Evolutionary conservation across 345 rosid genomes (phyloP).

Genomic region (Eucalyptus regnans): DNA sequence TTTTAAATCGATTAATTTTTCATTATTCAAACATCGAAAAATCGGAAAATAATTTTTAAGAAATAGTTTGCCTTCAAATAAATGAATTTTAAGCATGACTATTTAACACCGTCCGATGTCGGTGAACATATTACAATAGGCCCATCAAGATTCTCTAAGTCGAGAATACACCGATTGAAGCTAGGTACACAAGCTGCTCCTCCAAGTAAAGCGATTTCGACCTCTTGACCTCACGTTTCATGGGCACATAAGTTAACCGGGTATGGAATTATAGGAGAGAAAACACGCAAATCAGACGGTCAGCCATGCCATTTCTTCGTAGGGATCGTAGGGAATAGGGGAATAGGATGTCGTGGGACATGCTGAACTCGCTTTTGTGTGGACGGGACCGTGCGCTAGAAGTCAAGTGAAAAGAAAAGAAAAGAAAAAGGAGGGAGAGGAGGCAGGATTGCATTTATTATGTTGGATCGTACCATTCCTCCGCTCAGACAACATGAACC

Average conservation of each 20-base stretch:
- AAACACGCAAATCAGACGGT: not conserved
- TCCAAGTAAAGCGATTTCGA: not conserved
- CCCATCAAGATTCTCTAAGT: not conserved
- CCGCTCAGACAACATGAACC: not conserved
- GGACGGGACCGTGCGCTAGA: not conserved
- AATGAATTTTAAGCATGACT: not conserved
- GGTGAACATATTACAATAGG: not conserved
- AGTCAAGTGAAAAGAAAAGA: not conserved
- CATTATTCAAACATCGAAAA: not conserved
- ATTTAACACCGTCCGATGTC: not conserved
- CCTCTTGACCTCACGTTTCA: not conserved
- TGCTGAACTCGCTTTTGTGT: not conserved
- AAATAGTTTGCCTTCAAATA: not conserved
- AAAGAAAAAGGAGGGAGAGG: not conserved
- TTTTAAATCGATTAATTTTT: not conserved
- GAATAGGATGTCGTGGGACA: not conserved
- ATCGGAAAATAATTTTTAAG: accelerated
- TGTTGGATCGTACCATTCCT: not conserved
- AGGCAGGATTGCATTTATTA: not conserved
- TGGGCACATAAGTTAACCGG: not conserved
- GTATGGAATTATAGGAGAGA: not conserved
- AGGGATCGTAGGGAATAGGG: not conserved
- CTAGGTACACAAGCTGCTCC: not conserved
- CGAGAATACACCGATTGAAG: not conserved
- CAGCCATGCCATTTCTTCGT: not conserved